Base-by-base conservation (phyloP, 1,139 yeast genomes). In the Sugiyamaella paludigena region DNA sequence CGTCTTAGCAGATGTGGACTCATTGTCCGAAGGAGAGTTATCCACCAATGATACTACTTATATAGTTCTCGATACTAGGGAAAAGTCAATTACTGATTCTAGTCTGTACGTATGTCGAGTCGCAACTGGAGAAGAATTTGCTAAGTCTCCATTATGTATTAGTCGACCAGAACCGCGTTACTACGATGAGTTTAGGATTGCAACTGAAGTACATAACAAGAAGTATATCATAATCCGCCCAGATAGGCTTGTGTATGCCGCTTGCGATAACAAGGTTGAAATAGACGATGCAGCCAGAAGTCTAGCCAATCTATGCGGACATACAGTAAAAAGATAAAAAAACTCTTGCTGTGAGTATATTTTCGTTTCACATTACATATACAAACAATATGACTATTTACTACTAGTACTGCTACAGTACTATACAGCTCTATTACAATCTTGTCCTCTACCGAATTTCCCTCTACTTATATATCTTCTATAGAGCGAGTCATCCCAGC, bases 171-270 rank as follows among this genome's bases (percentile, higher is more conserved):
- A 16, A 34, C 45, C 45, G 12, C 27, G 15, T 13, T 41, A 41
- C 38, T 41, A 41, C 26, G 45, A 41, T 34, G 42, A 29, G 24
- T 10, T 12, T n/a, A 29, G 45, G 27, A 41, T 41, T 16, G 34
- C 24, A 5, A 41, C 5, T 38, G 45, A 41, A 36, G 26, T 41
- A 3, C 11, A 35, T 12, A n/a, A 41, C 24, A 35, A 34, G 10
- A 29, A 32, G 16, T 41, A 41, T 26, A 16, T 35, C n/a, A 41
- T 41, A 7, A 24, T 41, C 19, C 45, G 45, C 4, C 46, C 27
- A 9, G 45, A 41, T 35, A 35, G 45, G 43, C 13, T 41, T 6
- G 45, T 41, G 6, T 41, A 41, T 38, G 45, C 45, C 4, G 45
- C 45, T 10, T 41, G 45, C 9, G 4, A 41, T 15, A 41, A 8